Evolutionary conservation across 345 rosid species (phyloP).

Genomic region (Odontarrhena argentea): DNA sequence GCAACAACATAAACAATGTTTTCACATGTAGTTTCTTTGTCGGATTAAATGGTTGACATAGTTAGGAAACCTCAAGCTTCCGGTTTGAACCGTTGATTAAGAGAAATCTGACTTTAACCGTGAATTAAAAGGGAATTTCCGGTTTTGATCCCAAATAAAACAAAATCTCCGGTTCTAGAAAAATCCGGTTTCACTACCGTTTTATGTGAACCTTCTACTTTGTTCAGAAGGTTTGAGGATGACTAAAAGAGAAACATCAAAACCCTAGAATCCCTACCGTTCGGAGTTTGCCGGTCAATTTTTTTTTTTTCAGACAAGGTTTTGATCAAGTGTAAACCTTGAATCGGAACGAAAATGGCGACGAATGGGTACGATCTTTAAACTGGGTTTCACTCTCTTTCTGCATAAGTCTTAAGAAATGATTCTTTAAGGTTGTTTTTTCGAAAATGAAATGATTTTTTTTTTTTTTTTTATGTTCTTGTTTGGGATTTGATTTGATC

Average conservation of each 20-base stretch:
- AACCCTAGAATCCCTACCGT: conserved; percentile 30
- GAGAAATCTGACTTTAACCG: background rate
- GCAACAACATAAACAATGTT: background rate
- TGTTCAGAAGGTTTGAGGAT: background rate
- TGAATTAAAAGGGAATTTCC: background rate
- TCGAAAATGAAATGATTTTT: background rate
- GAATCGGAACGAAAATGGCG: conserved; percentile 27
- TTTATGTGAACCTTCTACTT: background rate
- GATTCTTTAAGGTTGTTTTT: background rate
- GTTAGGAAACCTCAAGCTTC: too few species aligned
- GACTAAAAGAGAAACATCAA: background rate
- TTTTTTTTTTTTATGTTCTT: background rate
- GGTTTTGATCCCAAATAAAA: background rate
- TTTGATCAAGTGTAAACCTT: background rate
- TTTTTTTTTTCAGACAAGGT: conserved; percentile 1
- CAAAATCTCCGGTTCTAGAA: background rate
- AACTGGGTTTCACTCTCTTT: background rate
- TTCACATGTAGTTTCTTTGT: too few species aligned
- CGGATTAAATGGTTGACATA: too few species aligned
- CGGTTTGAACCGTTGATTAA: too few species aligned
- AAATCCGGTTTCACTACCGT: conserved; percentile 1
- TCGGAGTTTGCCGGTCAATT: conserved; percentile 8
- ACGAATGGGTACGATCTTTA: conserved; percentile 25
- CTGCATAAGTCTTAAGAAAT: background rate
- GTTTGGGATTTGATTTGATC: background rate